Evolutionary conservation across 2,329 filamentous ascomycete species (phyloP).

Genomic region (Fusarium siculi): DNA sequence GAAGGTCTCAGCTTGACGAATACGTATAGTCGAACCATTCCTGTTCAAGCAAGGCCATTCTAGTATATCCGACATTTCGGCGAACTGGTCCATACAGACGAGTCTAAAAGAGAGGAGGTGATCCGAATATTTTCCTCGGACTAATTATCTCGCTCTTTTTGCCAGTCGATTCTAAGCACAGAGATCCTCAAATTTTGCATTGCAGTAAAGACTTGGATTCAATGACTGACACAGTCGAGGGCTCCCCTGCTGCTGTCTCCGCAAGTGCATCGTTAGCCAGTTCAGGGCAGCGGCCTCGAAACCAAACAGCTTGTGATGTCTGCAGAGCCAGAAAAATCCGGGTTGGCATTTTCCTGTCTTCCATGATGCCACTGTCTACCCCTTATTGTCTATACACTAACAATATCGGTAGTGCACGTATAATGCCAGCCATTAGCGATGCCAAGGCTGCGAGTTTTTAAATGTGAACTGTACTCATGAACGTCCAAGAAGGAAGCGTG

Average conservation of each 20-base stretch:
- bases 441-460: slow-evolving; percentile 35
- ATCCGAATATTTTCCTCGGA: slow-evolving; percentile 41
- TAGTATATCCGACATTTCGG: slow-evolving; percentile 40
- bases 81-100: slow-evolving; percentile 9
- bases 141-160: neutral
- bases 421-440: slow-evolving; percentile 1
- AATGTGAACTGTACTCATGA: slow-evolving; percentile 34
- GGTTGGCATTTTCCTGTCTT: neutral
- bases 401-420: slow-evolving; percentile 27
- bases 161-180: no score
- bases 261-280: neutral
- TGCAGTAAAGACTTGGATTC: neutral
- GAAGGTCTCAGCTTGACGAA: neutral
- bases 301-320: slow-evolving; percentile 39
- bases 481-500: slow-evolving; percentile 36
- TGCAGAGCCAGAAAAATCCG: slow-evolving; percentile 40
- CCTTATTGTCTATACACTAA: neutral
- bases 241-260: neutral
- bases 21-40: neutral
- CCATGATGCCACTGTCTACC: neutral
- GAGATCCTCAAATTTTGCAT: neutral
- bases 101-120: neutral
- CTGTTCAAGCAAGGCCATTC: neutral
- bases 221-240: neutral
- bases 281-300: slow-evolving; percentile 14